These are phyloP conservation scores for Epichloe typhina DNA, from an alignment of 2,329 filamentous ascomycete genomes.

Conservation along the genomic window DNA sequence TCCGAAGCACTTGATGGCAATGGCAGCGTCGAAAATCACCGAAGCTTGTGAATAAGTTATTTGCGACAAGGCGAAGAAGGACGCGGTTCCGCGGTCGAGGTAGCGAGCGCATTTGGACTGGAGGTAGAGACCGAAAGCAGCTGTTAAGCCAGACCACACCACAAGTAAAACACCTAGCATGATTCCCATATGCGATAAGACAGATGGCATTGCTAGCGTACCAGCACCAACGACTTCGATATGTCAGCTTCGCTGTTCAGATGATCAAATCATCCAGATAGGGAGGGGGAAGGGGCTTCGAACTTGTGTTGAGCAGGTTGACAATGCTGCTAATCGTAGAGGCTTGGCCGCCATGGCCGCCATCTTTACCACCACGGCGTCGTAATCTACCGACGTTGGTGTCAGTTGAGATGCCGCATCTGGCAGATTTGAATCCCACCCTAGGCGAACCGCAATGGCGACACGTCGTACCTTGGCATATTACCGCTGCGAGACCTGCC, in stretches of 20 bases:
- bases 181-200: conserved; percentile 92
- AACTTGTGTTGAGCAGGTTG: conserved; percentile 94
- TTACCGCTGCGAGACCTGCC: conserved; percentile 25
- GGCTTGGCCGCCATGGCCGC: conserved; percentile 57
- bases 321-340: conserved; percentile 84
- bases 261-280: conserved; percentile 3
- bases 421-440: neutral
- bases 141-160: conserved; percentile 77
- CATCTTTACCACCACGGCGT: conserved; percentile 56
- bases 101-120: conserved; percentile 90
- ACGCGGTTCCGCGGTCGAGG: conserved; percentile 74
- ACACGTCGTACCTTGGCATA: conserved; percentile 34
- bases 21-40: conserved; percentile 88
- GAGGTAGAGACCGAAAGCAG: conserved; percentile 87
- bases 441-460: neutral
- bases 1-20: conserved; percentile 95
- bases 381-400: conserved; percentile 30
- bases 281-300: conserved; percentile 13
- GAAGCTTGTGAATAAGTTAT: conserved; percentile 94
- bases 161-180: conserved; percentile 73
- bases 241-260: conserved; percentile 7
- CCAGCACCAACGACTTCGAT: conserved; percentile 75
- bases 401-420: conserved; percentile 1
- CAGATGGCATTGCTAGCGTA: conserved; percentile 87
- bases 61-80: conserved; percentile 94